Evolutionary conservation across 2,329 filamentous ascomycete species (phyloP).

Genomic region (Claviceps spartinae): DNA sequence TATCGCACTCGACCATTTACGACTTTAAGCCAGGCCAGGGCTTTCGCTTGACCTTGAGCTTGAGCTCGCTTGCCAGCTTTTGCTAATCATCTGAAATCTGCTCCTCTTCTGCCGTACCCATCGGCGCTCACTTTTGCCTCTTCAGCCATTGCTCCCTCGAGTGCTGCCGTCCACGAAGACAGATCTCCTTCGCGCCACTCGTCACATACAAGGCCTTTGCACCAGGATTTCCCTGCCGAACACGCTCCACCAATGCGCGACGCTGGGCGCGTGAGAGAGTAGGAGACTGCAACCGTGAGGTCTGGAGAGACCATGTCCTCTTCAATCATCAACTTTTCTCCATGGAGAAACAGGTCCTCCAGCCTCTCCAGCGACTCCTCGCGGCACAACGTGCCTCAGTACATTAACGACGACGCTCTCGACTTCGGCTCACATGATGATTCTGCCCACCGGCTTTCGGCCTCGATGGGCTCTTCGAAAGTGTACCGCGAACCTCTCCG

Average conservation of each 20-base stretch:
- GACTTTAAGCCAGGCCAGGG: no score
- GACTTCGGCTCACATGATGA: slow-evolving; percentile 12
- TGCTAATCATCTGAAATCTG: no score
- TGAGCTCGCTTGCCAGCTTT: no score
- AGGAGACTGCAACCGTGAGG: background rate
- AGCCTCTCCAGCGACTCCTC: slow-evolving; percentile 25
- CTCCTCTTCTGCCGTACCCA: background rate
- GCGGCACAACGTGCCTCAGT: slow-evolving; percentile 16
- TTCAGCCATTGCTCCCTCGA: background rate
- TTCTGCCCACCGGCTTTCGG: slow-evolving; percentile 21
- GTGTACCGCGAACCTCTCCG: slow-evolving; percentile 51
- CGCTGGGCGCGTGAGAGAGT: slow-evolving; percentile 4
- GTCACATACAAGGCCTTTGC: background rate
- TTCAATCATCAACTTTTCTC: slow-evolving; percentile 31
- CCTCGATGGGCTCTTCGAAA: slow-evolving; percentile 22
- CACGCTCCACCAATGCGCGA: slow-evolving; percentile 8
- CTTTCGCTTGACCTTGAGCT: no score
- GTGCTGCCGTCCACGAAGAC: background rate
- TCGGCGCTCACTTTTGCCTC: background rate
- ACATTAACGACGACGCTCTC: slow-evolving; percentile 12
- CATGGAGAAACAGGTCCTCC: slow-evolving; percentile 32
- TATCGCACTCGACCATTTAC: no score
- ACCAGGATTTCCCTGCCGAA: background rate
- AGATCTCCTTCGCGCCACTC: background rate
- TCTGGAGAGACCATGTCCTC: slow-evolving; percentile 27